Base-by-base conservation (phyloP, 2,329 filamentous ascomycete species). In the Rhinocladiella similis region DNA sequence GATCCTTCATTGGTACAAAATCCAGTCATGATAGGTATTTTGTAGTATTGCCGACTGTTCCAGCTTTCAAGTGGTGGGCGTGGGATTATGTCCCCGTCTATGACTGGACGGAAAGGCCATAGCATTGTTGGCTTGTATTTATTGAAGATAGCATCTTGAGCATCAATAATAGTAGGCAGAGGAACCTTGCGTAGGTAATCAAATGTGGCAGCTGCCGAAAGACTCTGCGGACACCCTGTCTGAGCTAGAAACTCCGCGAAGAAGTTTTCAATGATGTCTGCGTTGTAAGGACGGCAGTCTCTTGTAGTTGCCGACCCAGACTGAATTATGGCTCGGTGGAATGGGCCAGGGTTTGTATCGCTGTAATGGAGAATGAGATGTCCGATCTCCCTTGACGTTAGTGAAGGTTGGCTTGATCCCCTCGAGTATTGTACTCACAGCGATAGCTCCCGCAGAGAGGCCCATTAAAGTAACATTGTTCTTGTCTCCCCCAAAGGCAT, bases 1-100 rank as follows among this genome's bases (percentile, higher is more conserved):
- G 83, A 79, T n/a, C 87, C 88, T 69, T 91, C 88, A 65, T 90
- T 84, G 36, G 83, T 82, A 70, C 85, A 87, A 74, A 85, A 90
- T 6, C 87, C 87, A 0, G 86, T 89, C 47, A 91, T 72, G 47
- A 90, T 79, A 5, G 85, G 83, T 7, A 86, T 75, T 60, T 77
- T 77, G 63, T 85, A 77, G 68, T 78, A 82, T 13, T 73, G 68
- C 0, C 78, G 74, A 0, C 77, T 72, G 22, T 74, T 68, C 83
- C 83, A 87, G 18, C 80, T 77, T 16, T 77, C 73, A 9, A 87
- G 75, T 2, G 87, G 86, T 9, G 80, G 72, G 20, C 78, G 75
- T 2, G 79, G 76, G 50, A 90, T 83, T 12, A 86, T 68, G 13
- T 81, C 78, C 3, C 80, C 80, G 56, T 82, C 78, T 0, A 80